Base-by-base conservation (phyloP, 2,329 filamentous ascomycete genomes). In the Pseudopyricularia javanii region DNA sequence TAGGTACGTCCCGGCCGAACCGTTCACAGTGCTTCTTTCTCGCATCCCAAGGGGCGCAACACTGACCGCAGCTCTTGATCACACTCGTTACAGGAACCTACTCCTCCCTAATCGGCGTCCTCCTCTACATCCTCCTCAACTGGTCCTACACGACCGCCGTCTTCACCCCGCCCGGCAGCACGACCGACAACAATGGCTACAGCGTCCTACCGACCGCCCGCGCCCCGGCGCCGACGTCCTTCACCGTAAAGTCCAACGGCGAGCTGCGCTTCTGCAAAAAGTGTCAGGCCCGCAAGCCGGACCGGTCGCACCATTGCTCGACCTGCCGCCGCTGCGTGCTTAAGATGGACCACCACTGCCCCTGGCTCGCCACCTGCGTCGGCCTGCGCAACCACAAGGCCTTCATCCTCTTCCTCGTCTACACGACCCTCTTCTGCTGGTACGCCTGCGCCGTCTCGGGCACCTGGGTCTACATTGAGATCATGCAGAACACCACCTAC, bases 301-400 rank as follows among this genome's bases (percentile, higher is more conserved):
- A 98, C 70, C 88, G 93, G 56, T 83, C 91, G 32, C 93, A 98
- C 68, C 93, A 98, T 73, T 98, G 93, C 76, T 95, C 89, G 11
- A 94, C 90, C 4, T 98, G 93, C 70, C 82, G 85, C 59, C 85
- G 86, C 63, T 98, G 93, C 67, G 91, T 98, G 26, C 76, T 98
- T 67, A 98, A 98, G 75, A 98, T 98, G 93, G 93, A 98, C 66
- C 93, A 98, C 68, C 93, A 98, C 71, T 98, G 93, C 66, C 93
- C 93, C 15, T 98, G 93, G 93, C 78, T 98, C 50, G 91, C 93
- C 28, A 95, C 89, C 4, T 98, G 93, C 68, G 87, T 98, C 55
- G 93, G 93, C 20, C 74, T 98, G 58, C 82, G 82, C 63, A 98
- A 98, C 70, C 94, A 96, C 75, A 98, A 98, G 70, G 79, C 91